Base-by-base conservation (phyloP, 2,329 filamentous ascomycete genomes). In the Aureobasidium subglaciale region DNA sequence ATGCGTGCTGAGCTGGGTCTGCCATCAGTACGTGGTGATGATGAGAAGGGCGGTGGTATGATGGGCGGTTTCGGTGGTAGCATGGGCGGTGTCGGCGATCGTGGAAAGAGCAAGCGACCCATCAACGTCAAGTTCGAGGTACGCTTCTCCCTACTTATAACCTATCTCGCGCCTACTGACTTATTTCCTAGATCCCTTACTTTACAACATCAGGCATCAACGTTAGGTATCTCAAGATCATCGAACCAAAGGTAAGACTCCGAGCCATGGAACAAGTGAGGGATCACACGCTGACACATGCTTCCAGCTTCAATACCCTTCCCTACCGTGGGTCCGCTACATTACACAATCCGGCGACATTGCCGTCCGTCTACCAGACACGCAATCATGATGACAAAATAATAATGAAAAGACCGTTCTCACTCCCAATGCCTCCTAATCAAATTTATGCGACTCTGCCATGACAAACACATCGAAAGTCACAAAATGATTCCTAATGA, bases 141-240 rank as follows among this genome's bases (percentile, higher is more conserved):
- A 50, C 50, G 18, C 50, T 16, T 56, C 29, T 15, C n/a, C 15
- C 15, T 11, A 13, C 15, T 42, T 16, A 9, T 20, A 5, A 16
- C 4, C 20, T 18, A 13, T 25, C 5, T 45, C 11, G 29, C 37
- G 2, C 10, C 9, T 41, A 13, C 49, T 53, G 18, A 53, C 29
- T 16, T 2, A 18, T 41, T 1, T 34, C 7, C 37, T n/a, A 56
- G 77, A 99, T 99, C 68, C 93, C 93, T n/a, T 99, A 99, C 75
- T 99, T 99, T 71, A 99, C 93, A n/a, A 99, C 95, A 3, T 95
- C 88, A 74, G 93, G 93, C 61, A 99, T 99, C 64, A 95, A 99
- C 73, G 93, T 99, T 66, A 84, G 93, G 67, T 99, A 99, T 72
- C 75, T 99, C 71, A 99, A 99, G 81, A 99, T 99, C 67, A 97